Base-by-base conservation (phyloP, 2,329 filamentous ascomycete species). In the Bipolaris gigantea region DNA sequence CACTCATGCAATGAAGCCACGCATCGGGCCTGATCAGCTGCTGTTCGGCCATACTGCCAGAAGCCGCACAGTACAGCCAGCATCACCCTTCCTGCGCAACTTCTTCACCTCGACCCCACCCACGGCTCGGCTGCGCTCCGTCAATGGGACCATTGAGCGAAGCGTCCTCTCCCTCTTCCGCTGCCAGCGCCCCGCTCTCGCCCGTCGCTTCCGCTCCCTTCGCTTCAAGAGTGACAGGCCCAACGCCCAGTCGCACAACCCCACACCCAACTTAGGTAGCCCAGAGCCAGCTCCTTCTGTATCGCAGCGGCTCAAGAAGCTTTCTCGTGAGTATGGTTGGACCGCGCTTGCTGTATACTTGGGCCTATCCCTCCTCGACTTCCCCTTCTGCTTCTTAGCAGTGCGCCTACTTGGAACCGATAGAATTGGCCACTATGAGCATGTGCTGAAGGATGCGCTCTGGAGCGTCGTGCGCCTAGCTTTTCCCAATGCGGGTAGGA, bases 291-390 rank as follows among this genome's bases (percentile, higher is more conserved):
- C 78, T 9, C 75, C 78, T 11, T 84, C 86, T 7, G 73, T 94
- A 38, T 87, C 87, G 2, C 85, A 86, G 59, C 83, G 88, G 23
- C 78, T 97, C 71, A 92, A 88, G 75, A 91, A 90, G 71, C 83
- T 99, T 41, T 92, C 89, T 2, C 86, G 88, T 60, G 93, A 97
- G 74, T 99, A 99, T 74, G 94, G 94, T 36, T 97, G 92, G 91
- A 84, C 89, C 3, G 92, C 92, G 1, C 76, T 97, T 5, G 93
- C 92, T n/a, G 90, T 99, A 13, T 99, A 99, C 75, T 75, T 97
- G 10, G 81, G 81, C 1, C 77, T 99, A 50, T 92, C 89, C 38
- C 88, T 89, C 34, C 77, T 96, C 47, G 94, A 99, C 76, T 96
- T 97, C 62, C 94, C 94, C 0, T 90, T 97, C 72, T 97, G 93